A percentile compares a stretch with the other conserved stretches of the same genome.
phyloP scores from a whole-genome alignment of 345 rosid genomes.

The Cardiospermum halicacabum region DNA sequence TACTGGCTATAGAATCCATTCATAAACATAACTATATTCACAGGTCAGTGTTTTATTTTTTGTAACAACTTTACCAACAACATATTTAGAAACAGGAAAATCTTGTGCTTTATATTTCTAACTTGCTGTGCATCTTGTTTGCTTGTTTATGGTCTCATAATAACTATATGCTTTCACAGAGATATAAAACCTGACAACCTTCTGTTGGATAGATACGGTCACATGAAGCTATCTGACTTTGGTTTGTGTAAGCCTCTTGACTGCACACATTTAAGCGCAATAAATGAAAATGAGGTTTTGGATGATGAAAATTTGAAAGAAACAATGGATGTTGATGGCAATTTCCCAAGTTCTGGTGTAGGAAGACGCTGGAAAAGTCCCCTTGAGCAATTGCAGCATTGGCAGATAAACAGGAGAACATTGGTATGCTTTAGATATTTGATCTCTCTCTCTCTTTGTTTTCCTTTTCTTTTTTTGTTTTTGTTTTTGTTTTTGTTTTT shows the following conservation, averaged over 20 bases:
- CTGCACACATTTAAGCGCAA: slow-evolving; percentile 61
- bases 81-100: background rate
- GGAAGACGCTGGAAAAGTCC: slow-evolving; percentile 80
- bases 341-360: slow-evolving; percentile 41
- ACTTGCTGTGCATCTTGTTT: slow-evolving; percentile 10
- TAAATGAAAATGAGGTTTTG: slow-evolving; percentile 66
- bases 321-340: slow-evolving; percentile 56
- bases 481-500: too few relatives aligned
- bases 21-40: slow-evolving; percentile 90
- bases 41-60: slow-evolving; percentile 47
- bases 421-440: slow-evolving; percentile 38
- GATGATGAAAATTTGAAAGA: slow-evolving; percentile 65
- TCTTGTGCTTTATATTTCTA: slow-evolving; percentile 11
- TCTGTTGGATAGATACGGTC: slow-evolving; percentile 83
- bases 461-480: too few relatives aligned
- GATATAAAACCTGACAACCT: slow-evolving; percentile 98
- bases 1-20: slow-evolving; percentile 89
- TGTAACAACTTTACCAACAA: background rate
- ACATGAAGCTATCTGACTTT: slow-evolving; percentile 92
- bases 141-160: slow-evolving; percentile 6
- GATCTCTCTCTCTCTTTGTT: too few relatives aligned
- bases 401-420: slow-evolving; percentile 88
- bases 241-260: slow-evolving; percentile 99
- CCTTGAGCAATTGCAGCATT: slow-evolving; percentile 78
- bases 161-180: slow-evolving; percentile 34